Evolutionary conservation across 257 asterid species (phyloP), one percentile per base, ranked within the genome.

Genomic region (Solanum sparsipilum): DNA sequence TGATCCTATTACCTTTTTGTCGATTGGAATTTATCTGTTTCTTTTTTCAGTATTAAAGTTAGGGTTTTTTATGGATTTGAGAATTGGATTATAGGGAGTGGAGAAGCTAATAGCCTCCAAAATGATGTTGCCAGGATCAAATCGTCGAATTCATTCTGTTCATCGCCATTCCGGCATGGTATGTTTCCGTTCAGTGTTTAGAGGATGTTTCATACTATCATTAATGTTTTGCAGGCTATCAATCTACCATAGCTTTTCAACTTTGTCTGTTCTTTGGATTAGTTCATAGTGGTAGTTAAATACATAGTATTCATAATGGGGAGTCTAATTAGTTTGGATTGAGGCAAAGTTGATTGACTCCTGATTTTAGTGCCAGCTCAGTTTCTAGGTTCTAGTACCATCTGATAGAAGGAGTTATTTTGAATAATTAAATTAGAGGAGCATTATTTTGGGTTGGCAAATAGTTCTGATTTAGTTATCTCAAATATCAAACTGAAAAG

Each of bases 41-140:
- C 2, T 44, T 79, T 79, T 79, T 16, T 79, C 38, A 27, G 23
- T 39, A 76, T 79, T 25, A 41, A 79, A 79, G 38, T 83, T 23
- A 48, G 89, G 90, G 81, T 65, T 90, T 46, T 39, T 31, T 2
- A 36, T 38, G 44, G 23, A 31, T 52, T 60, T 76, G 63, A 23
- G 32, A 20, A 25, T 48, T 68, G 83, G 56, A 41, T 72, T 31
- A n/a, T 39, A 96, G 99, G 99, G 99, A 63, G 98, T 96, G 87
- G 99, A 96, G 91, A 96, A 96, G 93, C 90, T 96, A 89, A 96
- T 96, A 56, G 95, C 98, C 5, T 96, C 98, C 13, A 96, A 96
- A 92, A 96, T 96, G 98, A 95, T 96, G 98, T 76, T 96, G 76
- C 95, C 99, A 1, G 96, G 99, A 16, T 96, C 99, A 48, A 96